phyloP scores from a whole-genome alignment of 2,329 filamentous ascomycete species.

The Xenoacremonium recifei region DNA sequence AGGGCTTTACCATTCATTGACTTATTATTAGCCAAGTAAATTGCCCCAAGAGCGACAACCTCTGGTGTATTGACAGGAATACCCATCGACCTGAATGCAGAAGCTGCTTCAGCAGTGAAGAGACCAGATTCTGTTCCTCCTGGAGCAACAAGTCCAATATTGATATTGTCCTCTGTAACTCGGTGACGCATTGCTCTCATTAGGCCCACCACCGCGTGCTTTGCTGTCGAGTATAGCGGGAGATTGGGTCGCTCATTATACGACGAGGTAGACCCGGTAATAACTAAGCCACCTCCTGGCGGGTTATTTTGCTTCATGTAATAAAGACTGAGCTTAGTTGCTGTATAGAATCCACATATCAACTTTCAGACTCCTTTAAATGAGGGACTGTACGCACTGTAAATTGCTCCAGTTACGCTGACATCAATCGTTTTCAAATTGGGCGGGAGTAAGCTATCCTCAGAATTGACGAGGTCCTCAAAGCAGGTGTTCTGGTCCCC shows the following conservation, averaged over 20 bases:
- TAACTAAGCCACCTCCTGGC: not conserved
- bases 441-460: not conserved
- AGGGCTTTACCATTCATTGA: not conserved
- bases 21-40: not conserved
- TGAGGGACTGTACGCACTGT: not conserved
- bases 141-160: not conserved
- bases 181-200: not conserved
- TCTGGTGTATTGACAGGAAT: not conserved
- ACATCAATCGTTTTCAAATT: not conserved
- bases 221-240: not conserved
- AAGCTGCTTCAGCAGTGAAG: not conserved
- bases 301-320: not conserved
- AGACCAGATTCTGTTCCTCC: not conserved
- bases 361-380: not conserved
- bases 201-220: not conserved
- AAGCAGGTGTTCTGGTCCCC: not conserved
- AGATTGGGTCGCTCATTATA: not conserved
- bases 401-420: not conserved
- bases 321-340: not conserved
- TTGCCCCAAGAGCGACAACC: not conserved
- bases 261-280: not conserved
- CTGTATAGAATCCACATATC: not conserved
- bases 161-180: not conserved
- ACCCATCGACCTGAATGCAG: not conserved
- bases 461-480: not conserved